Evolutionary conservation across 2,329 filamentous ascomycete genomes (phyloP).

Genomic region (Neoascochyta sp.): DNA sequence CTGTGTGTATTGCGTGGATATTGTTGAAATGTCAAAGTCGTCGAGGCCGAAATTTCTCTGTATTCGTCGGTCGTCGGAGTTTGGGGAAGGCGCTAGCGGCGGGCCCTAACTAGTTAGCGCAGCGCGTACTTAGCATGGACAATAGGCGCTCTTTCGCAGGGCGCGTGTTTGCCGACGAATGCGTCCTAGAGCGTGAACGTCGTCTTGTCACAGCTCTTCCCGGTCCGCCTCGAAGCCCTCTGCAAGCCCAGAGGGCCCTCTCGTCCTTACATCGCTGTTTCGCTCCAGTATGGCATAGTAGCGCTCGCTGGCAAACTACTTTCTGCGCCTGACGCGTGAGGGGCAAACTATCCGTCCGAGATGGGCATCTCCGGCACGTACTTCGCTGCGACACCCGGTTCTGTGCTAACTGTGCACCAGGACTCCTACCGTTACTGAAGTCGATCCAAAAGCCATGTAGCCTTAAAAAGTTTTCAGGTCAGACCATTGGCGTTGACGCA

Average conservation of each 20-base stretch:
- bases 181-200: conserved; percentile 15
- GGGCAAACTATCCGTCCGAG: conserved; percentile 25
- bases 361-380: conserved; percentile 42
- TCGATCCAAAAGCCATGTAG: conserved; percentile 89
- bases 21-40: conserved; percentile 6
- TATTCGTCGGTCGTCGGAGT: conserved; percentile 13
- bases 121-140: conserved; percentile 20
- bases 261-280: too few species aligned
- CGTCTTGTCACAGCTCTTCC: conserved; percentile 6
- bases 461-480: conserved; percentile 79
- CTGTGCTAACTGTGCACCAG: conserved; percentile 46
- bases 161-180: too few species aligned
- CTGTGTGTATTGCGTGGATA: conserved; percentile 7
- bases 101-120: conserved; percentile 13
- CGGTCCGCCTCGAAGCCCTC: conserved; percentile 1
- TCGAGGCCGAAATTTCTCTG: conserved; percentile 24
- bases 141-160: conserved; percentile 10
- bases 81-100: conserved; percentile 12
- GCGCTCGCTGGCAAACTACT: conserved; percentile 11
- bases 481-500: conserved; percentile 90
- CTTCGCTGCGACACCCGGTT: conserved; percentile 17
- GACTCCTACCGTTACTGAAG: conserved; percentile 85
- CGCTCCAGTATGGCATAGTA: too few species aligned
- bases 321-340: conserved; percentile 25
- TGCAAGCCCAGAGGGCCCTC: too few species aligned